Base-by-base conservation (phyloP, 192 early-diverging fungal genomes). In the Coemansia sp. region DNA sequence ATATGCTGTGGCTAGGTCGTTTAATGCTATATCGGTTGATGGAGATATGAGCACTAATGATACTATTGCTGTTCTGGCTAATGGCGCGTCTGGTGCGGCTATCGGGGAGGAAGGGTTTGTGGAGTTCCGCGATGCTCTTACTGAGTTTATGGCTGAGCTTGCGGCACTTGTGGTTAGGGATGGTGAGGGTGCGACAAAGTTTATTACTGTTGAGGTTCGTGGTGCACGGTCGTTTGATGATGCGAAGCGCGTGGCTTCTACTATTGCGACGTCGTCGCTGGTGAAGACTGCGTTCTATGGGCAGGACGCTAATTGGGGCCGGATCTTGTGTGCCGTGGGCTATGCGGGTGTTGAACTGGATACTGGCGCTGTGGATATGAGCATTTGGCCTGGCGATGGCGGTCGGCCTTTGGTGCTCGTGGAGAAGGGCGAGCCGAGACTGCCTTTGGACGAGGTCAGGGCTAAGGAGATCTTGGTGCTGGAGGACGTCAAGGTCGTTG, bases 41-140 rank as follows among this genome's bases (percentile, higher is more conserved):
- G 96, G 96, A 31, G 97, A 98, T 75, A 98, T 93, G 83, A 93
- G 92, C 76, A 98, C 97, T 34, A 98, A 98, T 75, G 97, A 98
- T 73, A 94, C 97, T 0, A 92, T 96, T 63, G 88, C 90, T 0
- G 88, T 97, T 8, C 75, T 98, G 50, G 95, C 95, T 33, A 98
- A 97, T 66, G 97, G 93, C 40, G 91, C 87, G 3, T 75, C 73
- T 5, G 66, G 57, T 1, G 13, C 57, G 13, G 3, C 2, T 16
- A 60, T 60, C 6, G 64, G 20, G 4, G 67, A 75, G 27, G 68
- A 78, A 31, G 94, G 89, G 40, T 97, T 85, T 75, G 40, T 75
- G 11, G 75, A 74, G 13, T 98, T 98, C 82, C 76, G 85, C 49
- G 80, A 89, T 16, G 84, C 88, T 62, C 85, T 98, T 64, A 92